These are phyloP conservation scores for Colletotrichum abscissum DNA, from an alignment of 2,329 filamentous ascomycete species.

Conservation along the genomic window DNA sequence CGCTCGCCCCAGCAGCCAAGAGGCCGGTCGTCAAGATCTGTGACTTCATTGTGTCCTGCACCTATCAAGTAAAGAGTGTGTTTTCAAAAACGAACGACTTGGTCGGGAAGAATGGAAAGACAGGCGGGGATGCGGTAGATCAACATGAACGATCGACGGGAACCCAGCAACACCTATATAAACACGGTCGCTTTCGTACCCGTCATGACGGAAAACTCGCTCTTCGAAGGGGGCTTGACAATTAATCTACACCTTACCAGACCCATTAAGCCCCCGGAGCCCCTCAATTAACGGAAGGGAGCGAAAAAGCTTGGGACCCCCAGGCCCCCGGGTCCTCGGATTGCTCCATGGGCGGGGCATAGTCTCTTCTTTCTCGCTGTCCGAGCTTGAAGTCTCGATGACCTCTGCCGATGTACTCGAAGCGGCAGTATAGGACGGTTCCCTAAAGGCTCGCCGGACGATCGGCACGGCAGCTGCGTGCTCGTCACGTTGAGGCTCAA, in stretches of 20 bases:
- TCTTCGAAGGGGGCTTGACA: not conserved
- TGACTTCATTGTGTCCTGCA: constrained; percentile 26
- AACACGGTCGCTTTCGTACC: not conserved
- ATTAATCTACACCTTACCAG: constrained; percentile 23
- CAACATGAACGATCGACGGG: not conserved
- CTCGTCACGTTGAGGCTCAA: too few species aligned
- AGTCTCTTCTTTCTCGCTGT: too few species aligned
- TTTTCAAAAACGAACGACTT: not conserved
- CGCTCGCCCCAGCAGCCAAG: constrained; percentile 6
- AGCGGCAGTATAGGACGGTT: too few species aligned
- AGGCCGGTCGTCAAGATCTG: not conserved
- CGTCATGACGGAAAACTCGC: not conserved
- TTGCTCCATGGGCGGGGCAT: not conserved
- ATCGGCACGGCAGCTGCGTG: not conserved
- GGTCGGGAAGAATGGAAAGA: not conserved
- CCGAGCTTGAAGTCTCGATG: too few species aligned
- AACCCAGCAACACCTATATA: constrained; percentile 1
- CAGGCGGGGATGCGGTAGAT: not conserved
- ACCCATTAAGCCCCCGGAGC: constrained; percentile 7
- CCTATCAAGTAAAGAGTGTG: not conserved
- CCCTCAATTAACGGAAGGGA: constrained; percentile 23
- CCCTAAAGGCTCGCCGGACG: too few species aligned
- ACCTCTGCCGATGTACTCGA: too few species aligned
- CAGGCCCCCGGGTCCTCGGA: not conserved
- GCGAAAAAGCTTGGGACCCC: constrained; percentile 3